Evolutionary conservation across 148 eudicot species (phyloP).

Genomic region (Mesembryanthemum crystallinum): DNA sequence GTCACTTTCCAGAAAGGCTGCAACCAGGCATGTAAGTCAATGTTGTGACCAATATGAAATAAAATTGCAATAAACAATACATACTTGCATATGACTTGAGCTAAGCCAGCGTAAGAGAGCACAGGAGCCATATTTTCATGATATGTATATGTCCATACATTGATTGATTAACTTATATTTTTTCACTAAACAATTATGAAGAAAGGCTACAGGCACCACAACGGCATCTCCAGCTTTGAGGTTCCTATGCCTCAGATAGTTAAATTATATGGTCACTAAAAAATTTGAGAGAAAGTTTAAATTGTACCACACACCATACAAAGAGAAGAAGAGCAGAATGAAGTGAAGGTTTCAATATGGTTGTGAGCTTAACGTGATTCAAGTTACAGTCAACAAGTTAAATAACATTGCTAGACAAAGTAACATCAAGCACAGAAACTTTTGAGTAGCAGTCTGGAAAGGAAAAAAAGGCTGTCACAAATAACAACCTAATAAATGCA

Average conservation of each 20-base stretch:
- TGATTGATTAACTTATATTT: background rate
- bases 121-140: background rate
- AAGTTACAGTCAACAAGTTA: background rate
- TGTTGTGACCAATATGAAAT: background rate
- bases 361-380: background rate
- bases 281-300: background rate
- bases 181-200: background rate
- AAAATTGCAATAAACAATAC: background rate
- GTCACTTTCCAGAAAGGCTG: conserved; percentile 98
- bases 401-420: background rate
- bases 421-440: background rate
- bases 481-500: background rate
- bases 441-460: background rate
- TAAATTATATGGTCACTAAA: background rate
- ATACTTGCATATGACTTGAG: background rate
- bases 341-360: background rate
- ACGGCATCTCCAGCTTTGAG: background rate
- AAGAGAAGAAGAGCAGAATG: background rate
- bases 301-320: background rate
- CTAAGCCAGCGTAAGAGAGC: background rate
- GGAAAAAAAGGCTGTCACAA: background rate
- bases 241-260: background rate
- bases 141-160: background rate
- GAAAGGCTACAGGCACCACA: too few relatives aligned
- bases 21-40: conserved; percentile 21